These are phyloP conservation scores for Nigrospora osmanthi DNA, from an alignment of 2,329 filamentous ascomycete genomes.

Conservation along the genomic window DNA sequence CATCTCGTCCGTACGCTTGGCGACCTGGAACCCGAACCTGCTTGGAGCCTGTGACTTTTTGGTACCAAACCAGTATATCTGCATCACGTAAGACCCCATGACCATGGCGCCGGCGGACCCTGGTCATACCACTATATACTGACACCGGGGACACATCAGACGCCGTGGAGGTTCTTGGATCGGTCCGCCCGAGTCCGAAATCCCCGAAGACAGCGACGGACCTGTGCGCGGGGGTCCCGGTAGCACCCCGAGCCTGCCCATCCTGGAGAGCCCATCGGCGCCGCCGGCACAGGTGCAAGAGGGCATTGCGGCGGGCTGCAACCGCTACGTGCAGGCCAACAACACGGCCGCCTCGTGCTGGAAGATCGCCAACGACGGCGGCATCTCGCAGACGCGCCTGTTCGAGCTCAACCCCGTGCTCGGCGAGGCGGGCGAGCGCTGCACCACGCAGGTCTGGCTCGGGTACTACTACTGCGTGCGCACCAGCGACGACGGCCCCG, in stretches of 20 bases:
- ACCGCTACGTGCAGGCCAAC: not conserved
- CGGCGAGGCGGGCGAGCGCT: not conserved
- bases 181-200: not conserved
- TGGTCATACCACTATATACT: too few relatives aligned
- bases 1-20: not conserved
- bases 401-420: not conserved
- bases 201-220: not conserved
- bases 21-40: constrained; percentile 1
- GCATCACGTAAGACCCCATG: not conserved
- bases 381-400: not conserved
- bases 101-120: too few relatives aligned
- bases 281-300: not conserved
- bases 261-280: not conserved
- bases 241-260: not conserved
- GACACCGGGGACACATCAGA: not conserved
- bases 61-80: not conserved
- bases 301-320: not conserved
- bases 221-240: not conserved
- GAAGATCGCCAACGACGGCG: not conserved
- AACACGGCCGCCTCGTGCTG: not conserved
- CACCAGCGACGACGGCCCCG: not conserved
- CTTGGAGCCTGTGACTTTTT: constrained; percentile 1
- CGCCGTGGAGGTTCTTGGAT: not conserved
- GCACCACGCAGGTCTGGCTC: not conserved
- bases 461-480: not conserved